Evolutionary conservation across 768 basidiomycete species (phyloP).

Genomic region (Roridomyces roridus): DNA sequence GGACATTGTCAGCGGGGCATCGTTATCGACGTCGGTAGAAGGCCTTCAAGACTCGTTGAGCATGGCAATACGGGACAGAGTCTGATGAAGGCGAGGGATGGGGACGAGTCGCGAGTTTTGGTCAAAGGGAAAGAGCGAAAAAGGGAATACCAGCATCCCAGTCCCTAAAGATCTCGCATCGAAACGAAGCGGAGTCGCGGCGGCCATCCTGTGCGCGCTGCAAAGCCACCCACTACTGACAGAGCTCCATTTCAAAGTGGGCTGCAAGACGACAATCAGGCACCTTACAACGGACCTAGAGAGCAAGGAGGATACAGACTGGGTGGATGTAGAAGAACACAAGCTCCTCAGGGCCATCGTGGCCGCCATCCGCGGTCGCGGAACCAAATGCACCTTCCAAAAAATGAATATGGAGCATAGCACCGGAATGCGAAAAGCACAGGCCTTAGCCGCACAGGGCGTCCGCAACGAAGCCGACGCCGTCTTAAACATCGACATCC

Average conservation of each 20-base stretch:
- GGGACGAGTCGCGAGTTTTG: no score
- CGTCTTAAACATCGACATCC: background rate
- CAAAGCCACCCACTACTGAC: background rate
- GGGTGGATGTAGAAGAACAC: background rate
- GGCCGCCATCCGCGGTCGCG: background rate
- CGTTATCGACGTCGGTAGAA: no score
- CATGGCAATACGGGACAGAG: no score
- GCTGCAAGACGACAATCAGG: background rate
- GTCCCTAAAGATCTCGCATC: background rate
- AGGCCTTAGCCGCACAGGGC: background rate
- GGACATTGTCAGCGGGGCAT: no score
- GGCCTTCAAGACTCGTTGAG: no score
- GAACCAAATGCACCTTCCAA: background rate
- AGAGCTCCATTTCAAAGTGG: background rate
- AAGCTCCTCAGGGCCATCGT: background rate
- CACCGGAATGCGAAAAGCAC: background rate
- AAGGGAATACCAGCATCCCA: no score
- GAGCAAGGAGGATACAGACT: background rate
- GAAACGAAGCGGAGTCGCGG: background rate
- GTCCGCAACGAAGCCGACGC: no score
- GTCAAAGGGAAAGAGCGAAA: no score
- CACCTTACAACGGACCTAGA: background rate
- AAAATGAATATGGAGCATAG: background rate
- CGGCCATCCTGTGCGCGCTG: background rate
- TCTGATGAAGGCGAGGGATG: no score